Conservation (phyloP, 2,329 filamentous ascomycete species). For the Amphichorda felina region DNA sequence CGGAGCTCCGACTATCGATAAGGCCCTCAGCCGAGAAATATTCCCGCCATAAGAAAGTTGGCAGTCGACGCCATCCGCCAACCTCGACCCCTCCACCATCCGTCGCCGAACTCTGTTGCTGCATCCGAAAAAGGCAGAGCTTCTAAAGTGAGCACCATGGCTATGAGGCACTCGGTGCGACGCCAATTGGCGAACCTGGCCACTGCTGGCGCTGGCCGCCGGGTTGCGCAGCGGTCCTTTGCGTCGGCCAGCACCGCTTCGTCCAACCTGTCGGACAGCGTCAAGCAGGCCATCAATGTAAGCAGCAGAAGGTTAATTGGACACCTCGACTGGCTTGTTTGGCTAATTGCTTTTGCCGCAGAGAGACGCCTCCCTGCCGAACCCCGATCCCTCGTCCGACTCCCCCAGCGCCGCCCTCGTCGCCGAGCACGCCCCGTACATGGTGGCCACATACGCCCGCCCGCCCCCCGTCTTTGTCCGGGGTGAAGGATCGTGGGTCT, state of each 20-base stretch:
- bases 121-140: too few species aligned
- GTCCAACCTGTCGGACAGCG: slow-evolving; percentile 20
- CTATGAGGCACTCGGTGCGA: slow-evolving; percentile 24
- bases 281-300: slow-evolving; percentile 22
- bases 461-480: slow-evolving; percentile 82
- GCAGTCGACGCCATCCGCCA: too few species aligned
- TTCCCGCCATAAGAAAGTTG: too few species aligned
- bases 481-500: slow-evolving; percentile 78
- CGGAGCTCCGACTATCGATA: too few species aligned
- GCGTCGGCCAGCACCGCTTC: slow-evolving; percentile 22
- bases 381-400: slow-evolving; percentile 61
- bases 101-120: too few species aligned
- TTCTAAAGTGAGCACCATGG: slow-evolving; percentile 17
- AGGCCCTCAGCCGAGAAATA: too few species aligned
- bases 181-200: slow-evolving; percentile 21
- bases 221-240: slow-evolving; percentile 15
- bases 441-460: slow-evolving; percentile 92
- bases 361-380: slow-evolving; percentile 33
- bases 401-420: slow-evolving; percentile 67
- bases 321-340: too few species aligned
- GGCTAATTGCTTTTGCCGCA: too few species aligned
- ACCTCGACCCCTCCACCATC: too few species aligned
- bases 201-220: slow-evolving; percentile 11
- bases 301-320: too few species aligned
- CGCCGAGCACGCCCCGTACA: slow-evolving; percentile 66